Evolutionary conservation across 768 basidiomycete species (phyloP), one percentile per base, ranked within the genome.

Genomic region (Boletales sp.): DNA sequence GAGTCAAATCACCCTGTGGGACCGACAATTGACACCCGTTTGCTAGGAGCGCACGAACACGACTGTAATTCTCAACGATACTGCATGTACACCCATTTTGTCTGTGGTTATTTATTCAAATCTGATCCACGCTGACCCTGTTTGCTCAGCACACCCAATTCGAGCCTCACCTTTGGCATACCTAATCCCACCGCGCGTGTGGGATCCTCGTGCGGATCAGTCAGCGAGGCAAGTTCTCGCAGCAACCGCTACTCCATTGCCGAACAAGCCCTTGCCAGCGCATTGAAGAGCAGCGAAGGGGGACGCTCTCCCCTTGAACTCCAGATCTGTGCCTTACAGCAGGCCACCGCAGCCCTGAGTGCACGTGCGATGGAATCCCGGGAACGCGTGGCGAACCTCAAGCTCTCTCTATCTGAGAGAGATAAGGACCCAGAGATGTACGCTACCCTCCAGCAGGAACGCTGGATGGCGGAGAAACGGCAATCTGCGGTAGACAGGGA

Each of bases 401-500:
- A 72, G 13, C 56, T 57, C 17, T 53, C 70, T 38, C 67, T 79
- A 15, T 56, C 64, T 1, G 69, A 74, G 44, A 67, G 73, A 44
- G 69, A 68, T 40, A 53, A 66, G 6, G 73, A 78, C 8, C 74
- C 74, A 1, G 58, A 51, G 7, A 55, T 55, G 15, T 76, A 72
- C 50, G 62, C 65, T 49, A 51, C 70, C 9, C 62, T 77, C 36
- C 73, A 78, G 51, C 71, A 70, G 1, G 71, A 79, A 43, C 72
- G 76, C 30, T 81, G 79, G 79, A 67, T 74, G 64, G 74, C 76
- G 51, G 80, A 82, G 55, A 72, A 71, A 53, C 67, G 73, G 49
- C 70, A 72, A 47, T 46, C 54, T 30, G 69, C 63, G 18, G 68
- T 70, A 17, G 65, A 70, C 48, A 57, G 70, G 43, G 68, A 79